A percentile compares a stretch with the other conserved stretches of the same genome.
These are phyloP conservation scores for Kitagawia praeruptora DNA, from an alignment of 129 eudicot species.

Conservation along the genomic window DNA sequence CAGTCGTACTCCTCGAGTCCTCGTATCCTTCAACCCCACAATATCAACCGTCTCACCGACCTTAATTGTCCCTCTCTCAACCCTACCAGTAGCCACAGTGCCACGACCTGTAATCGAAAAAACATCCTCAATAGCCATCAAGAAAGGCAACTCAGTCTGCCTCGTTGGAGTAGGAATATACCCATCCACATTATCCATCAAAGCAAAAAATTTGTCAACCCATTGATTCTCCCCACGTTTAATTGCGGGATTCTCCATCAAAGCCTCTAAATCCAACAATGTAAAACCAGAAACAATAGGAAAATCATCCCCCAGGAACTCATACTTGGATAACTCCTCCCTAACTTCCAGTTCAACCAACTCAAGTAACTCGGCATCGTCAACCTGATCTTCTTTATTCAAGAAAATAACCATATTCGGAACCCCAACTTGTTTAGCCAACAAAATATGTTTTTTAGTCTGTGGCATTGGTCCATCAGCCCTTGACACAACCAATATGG, in stretches of 20 bases:
- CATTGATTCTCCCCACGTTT: constrained; percentile 37
- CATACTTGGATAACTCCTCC: constrained; percentile 29
- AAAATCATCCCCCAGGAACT: constrained; percentile 42
- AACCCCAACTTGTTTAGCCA: constrained; percentile 50
- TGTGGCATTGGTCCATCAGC: constrained; percentile 61
- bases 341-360: constrained; percentile 42
- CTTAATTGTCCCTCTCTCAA: constrained; percentile 38
- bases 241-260: constrained; percentile 31
- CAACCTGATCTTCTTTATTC: constrained; percentile 44
- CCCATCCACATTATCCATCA: constrained; percentile 39
- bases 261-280: constrained; percentile 33
- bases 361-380: constrained; percentile 37
- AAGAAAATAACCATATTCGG: constrained; percentile 41
- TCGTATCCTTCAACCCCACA: constrained; percentile 37
- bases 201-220: constrained; percentile 32
- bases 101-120: constrained; percentile 46
- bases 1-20: constrained; percentile 17
- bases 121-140: constrained; percentile 44
- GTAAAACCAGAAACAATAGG: constrained; percentile 45
- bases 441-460: constrained; percentile 42
- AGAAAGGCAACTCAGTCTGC: constrained; percentile 36
- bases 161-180: constrained; percentile 39
- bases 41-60: constrained; percentile 40
- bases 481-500: constrained; percentile 33
- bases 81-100: constrained; percentile 49